Conservation (phyloP, 2,329 filamentous ascomycete species). For the Macrophomina phaseolina region DNA sequence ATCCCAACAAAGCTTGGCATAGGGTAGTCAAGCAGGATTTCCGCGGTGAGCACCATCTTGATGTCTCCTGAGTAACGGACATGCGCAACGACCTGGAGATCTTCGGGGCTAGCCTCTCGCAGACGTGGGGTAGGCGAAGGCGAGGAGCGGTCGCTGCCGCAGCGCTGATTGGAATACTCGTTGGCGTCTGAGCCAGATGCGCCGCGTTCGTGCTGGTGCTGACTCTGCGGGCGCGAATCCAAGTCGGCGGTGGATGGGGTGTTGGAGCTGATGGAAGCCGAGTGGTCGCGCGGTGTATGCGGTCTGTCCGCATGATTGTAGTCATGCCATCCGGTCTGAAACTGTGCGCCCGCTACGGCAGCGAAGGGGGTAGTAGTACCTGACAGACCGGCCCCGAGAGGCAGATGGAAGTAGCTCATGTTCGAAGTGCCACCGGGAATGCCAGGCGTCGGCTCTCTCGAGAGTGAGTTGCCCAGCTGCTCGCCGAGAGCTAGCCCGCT, state of each 20-base stretch:
- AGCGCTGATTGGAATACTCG: constrained; percentile 12
- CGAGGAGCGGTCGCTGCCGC: constrained; percentile 32
- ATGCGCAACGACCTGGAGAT: constrained; percentile 90
- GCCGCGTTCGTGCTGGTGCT: constrained; percentile 40
- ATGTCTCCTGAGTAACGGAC: constrained; percentile 90
- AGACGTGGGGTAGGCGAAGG: constrained; percentile 58
- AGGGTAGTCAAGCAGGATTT: constrained; percentile 95
- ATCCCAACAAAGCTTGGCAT: constrained; percentile 98
- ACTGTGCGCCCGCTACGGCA: constrained; percentile 75
- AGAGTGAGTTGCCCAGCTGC: constrained; percentile 44
- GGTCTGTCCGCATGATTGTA: constrained; percentile 39
- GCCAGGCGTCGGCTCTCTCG: constrained; percentile 61
- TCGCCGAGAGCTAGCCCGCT: constrained; percentile 40
- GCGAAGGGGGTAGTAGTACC: constrained; percentile 81
- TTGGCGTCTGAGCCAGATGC: constrained; percentile 29
- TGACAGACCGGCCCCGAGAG: constrained; percentile 72
- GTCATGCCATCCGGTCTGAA: constrained; percentile 58
- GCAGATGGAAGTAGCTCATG: constrained; percentile 82
- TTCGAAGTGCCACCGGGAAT: constrained; percentile 74
- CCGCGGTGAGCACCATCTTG: constrained; percentile 85
- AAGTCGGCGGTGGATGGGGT: constrained; percentile 54
- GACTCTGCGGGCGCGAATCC: constrained; percentile 52
- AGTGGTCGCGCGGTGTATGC: constrained; percentile 42
- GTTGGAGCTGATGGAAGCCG: constrained; percentile 51
- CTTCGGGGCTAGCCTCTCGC: constrained; percentile 78